Percentiles rank a stretch among this genome's conserved stretches.
Evolutionary conservation across 2,329 filamentous ascomycete genomes (phyloP).

Genomic region (Hymenoscyphus occultus): DNA sequence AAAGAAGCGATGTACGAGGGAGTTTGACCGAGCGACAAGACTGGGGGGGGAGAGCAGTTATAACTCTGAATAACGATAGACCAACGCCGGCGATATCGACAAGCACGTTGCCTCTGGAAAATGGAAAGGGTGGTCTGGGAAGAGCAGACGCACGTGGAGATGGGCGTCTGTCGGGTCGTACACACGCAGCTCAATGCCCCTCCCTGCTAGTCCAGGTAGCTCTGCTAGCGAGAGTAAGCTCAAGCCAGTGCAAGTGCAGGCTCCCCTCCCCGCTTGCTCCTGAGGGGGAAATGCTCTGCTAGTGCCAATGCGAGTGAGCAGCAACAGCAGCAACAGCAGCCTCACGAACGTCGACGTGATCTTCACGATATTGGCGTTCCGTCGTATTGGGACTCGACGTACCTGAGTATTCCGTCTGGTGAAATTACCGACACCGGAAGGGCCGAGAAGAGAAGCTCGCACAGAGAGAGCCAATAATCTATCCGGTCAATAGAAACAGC

Average conservation of each 20-base stretch:
- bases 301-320: slow-evolving; percentile 3
- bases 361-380: slow-evolving; percentile 22
- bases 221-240: not conserved
- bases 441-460: slow-evolving; percentile 22
- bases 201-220: not conserved
- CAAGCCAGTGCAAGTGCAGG: not conserved
- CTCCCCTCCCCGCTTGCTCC: slow-evolving; percentile 1
- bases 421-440: slow-evolving; percentile 25
- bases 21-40: not conserved
- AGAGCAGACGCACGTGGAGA: slow-evolving; percentile 1
- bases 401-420: not conserved
- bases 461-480: slow-evolving; percentile 24
- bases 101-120: not conserved
- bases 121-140: slow-evolving; percentile 1
- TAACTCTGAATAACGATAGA: slow-evolving; percentile 10
- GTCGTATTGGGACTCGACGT: slow-evolving; percentile 22
- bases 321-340: not conserved
- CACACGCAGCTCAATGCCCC: not conserved
- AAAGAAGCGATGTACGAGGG: slow-evolving; percentile 2
- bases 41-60: slow-evolving; percentile 4
- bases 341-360: slow-evolving; percentile 19
- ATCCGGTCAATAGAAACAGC: slow-evolving; percentile 17
- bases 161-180: not conserved
- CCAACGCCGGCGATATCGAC: slow-evolving; percentile 12
- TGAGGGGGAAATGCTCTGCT: slow-evolving; percentile 3